phyloP scores from a whole-genome alignment of 805 yeast species.

The Lachancea quebecensis region DNA sequence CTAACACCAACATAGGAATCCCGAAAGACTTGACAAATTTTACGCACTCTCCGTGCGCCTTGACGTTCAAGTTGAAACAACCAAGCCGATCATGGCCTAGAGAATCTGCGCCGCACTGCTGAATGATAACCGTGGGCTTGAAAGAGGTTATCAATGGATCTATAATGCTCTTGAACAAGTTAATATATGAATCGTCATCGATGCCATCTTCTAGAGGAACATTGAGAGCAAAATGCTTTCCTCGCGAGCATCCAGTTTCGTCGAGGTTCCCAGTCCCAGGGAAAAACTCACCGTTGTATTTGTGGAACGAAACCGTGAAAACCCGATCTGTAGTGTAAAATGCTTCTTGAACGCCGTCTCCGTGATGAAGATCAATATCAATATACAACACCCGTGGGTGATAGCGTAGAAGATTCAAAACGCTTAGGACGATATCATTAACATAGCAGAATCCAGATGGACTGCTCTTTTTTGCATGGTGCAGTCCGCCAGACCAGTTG shows the following conservation, averaged over 20 bases:
- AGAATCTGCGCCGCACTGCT: slow-evolving; percentile 97
- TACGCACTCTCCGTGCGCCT: slow-evolving; percentile 95
- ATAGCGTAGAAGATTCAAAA: slow-evolving; percentile 67
- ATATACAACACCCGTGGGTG: slow-evolving; percentile 83
- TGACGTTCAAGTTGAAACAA: slow-evolving; percentile 84
- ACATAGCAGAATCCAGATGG: slow-evolving; percentile 90
- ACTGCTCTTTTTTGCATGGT: slow-evolving; percentile 85
- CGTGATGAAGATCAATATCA: slow-evolving; percentile 89
- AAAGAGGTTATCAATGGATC: slow-evolving; percentile 86
- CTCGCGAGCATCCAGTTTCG: slow-evolving; percentile 83
- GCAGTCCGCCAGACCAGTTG: slow-evolving; percentile 90
- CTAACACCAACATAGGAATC: slow-evolving; percentile 81
- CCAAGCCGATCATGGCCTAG: slow-evolving; percentile 90
- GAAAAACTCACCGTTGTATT: slow-evolving; percentile 86
- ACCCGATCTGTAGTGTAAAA: slow-evolving; percentile 88
- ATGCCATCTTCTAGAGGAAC: slow-evolving; percentile 94
- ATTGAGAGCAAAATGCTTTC: slow-evolving; percentile 80
- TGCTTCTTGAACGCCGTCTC: slow-evolving; percentile 94
- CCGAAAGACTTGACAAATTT: slow-evolving; percentile 83
- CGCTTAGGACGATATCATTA: slow-evolving; percentile 83
- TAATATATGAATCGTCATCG: slow-evolving; percentile 79
- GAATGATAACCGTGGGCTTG: slow-evolving; percentile 89
- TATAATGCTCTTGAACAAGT: slow-evolving; percentile 75
- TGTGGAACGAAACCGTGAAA: slow-evolving; percentile 86
- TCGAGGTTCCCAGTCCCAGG: slow-evolving; percentile 95